These are phyloP conservation scores for Volvox carteri DNA, from an alignment of 163 green algal genomes.

Conservation along the genomic window DNA sequence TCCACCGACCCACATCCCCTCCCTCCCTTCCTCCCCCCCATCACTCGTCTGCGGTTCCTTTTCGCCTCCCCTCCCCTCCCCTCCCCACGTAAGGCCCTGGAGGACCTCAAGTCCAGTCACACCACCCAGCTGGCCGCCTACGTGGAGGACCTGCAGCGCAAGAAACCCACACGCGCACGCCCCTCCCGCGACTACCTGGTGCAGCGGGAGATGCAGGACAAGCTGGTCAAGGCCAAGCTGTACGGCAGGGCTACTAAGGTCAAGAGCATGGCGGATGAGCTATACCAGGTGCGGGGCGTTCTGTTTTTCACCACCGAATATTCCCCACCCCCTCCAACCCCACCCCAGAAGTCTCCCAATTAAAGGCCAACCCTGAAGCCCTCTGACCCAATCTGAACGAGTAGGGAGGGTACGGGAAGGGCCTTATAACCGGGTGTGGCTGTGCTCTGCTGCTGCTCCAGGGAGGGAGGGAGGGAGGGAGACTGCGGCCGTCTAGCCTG, in stretches of 20 bases:
- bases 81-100: slow-evolving; percentile 34
- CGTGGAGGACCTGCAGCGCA: slow-evolving; percentile 52
- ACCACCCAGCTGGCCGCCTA: slow-evolving; percentile 29
- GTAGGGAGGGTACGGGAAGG: too few relatives aligned
- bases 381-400: too few relatives aligned
- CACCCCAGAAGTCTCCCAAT: too few relatives aligned
- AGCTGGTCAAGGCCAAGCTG: slow-evolving; percentile 60
- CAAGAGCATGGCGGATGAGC: slow-evolving; percentile 60
- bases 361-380: too few relatives aligned
- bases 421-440: too few relatives aligned
- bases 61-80: background rate
- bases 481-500: too few relatives aligned
- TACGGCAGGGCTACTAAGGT: slow-evolving; percentile 60
- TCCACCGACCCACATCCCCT: too few relatives aligned
- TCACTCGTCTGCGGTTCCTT: background rate
- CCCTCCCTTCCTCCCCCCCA: background rate
- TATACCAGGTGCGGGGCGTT: slow-evolving; percentile 47
- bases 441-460: too few relatives aligned
- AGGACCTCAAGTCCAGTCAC: slow-evolving; percentile 52
- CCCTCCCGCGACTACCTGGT: slow-evolving; percentile 58
- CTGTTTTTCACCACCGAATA: too few relatives aligned
- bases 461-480: too few relatives aligned
- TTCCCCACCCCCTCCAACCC: too few relatives aligned
- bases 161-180: slow-evolving; percentile 31
- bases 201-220: slow-evolving; percentile 60